Percentiles rank a stretch among this genome's conserved stretches.
These are phyloP conservation scores for Ceratobasidium sp. DNA, from an alignment of 1,284 basidiomycete genomes.

Conservation along the genomic window DNA sequence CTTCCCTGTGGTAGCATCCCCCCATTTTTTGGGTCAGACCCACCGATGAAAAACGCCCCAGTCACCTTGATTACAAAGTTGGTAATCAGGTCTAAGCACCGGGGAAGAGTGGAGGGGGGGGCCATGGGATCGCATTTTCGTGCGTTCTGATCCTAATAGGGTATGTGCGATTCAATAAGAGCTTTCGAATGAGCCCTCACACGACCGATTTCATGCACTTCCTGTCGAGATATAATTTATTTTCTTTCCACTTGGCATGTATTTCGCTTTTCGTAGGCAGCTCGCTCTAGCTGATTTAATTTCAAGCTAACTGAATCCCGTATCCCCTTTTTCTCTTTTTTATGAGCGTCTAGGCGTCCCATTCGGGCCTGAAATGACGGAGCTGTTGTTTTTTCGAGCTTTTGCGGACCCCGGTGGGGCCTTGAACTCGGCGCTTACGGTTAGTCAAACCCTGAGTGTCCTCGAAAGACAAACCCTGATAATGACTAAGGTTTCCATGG, in stretches of 20 bases:
- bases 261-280: background rate
- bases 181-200: background rate
- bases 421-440: slow-evolving; percentile 2
- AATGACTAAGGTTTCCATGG: slow-evolving; percentile 3
- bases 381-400: background rate
- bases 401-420: background rate
- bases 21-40: slow-evolving; percentile 19
- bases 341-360: background rate
- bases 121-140: background rate
- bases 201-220: no score
- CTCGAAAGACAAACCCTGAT: background rate
- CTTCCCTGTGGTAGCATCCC: slow-evolving; percentile 8
- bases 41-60: slow-evolving; percentile 17
- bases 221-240: no score
- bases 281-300: background rate
- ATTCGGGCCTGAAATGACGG: background rate
- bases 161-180: background rate
- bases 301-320: background rate
- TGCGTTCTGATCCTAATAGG: background rate
- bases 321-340: background rate
- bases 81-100: no score
- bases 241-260: background rate
- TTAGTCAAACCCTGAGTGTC: background rate
- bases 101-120: background rate
- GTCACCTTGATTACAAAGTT: background rate